A percentile compares a stretch with the other conserved stretches of the same genome.
Evolutionary conservation across 768 basidiomycete genomes (phyloP).

Genomic region (Agaricus subrufescens): DNA sequence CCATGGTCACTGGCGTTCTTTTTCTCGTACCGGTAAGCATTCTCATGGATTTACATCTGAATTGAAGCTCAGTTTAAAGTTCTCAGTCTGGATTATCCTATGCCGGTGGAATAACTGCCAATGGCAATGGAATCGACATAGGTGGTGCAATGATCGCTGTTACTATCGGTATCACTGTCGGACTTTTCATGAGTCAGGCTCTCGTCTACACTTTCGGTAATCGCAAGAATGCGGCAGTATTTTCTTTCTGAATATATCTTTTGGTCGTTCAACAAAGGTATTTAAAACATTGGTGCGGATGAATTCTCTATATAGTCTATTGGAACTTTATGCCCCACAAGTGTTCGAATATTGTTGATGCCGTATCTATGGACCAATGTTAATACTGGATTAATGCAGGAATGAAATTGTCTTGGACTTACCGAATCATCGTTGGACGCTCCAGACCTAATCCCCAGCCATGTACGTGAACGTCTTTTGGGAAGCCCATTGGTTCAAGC

Average conservation of each 20-base stretch:
- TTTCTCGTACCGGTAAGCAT: constrained; percentile 79
- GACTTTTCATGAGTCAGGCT: constrained; percentile 84
- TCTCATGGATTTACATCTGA: background rate
- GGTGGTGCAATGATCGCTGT: constrained; percentile 88
- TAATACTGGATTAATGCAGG: background rate
- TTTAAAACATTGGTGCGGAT: constrained; percentile 85
- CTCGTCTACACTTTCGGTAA: constrained; percentile 84
- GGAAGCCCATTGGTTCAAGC: constrained; percentile 98
- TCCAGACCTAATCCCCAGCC: constrained; percentile 96
- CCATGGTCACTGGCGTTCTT: constrained; percentile 86
- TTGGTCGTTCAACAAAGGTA: background rate
- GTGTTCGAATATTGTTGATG: constrained; percentile 93
- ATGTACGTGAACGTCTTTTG: constrained; percentile 91
- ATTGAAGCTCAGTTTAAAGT: background rate
- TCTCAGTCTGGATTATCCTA: constrained; percentile 77
- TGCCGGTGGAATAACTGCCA: constrained; percentile 79
- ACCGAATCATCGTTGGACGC: constrained; percentile 99
- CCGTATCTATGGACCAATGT: constrained; percentile 62
- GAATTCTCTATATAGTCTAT: constrained; percentile 86
- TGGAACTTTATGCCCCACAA: constrained; percentile 96
- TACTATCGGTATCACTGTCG: constrained; percentile 86
- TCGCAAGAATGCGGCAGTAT: constrained; percentile 79
- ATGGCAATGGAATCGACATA: constrained; percentile 79
- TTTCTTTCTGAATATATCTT: constrained; percentile 57
- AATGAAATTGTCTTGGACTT: constrained; percentile 19